A percentile compares a stretch with the other conserved stretches of the same genome.
Conservation (phyloP, 106 monocot species). For the Dendrobium chrysotoxum region DNA sequence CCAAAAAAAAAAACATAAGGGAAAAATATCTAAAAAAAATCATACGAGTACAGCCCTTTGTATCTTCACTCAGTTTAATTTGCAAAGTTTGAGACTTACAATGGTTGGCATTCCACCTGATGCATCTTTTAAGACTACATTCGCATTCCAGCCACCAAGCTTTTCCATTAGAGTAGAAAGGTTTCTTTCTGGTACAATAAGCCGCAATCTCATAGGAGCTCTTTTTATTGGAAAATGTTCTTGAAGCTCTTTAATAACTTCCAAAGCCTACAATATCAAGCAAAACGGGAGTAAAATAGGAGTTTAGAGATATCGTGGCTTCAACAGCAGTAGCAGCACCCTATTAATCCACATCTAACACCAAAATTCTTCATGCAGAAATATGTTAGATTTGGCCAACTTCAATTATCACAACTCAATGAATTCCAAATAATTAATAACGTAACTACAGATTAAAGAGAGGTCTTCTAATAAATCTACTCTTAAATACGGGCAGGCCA, state of each 20-base stretch:
- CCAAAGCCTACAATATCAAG: conserved; percentile 57
- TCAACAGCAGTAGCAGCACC: neutral
- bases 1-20: neutral
- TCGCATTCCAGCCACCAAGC: conserved; percentile 58
- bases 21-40: neutral
- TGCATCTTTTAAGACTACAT: conserved; percentile 53
- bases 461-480: neutral
- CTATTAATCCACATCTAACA: neutral
- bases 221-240: conserved; percentile 91
- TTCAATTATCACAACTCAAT: neutral
- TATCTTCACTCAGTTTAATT: neutral
- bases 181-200: conserved; percentile 48
- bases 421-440: neutral
- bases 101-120: conserved; percentile 45
- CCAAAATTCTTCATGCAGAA: neutral
- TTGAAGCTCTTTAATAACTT: conserved; percentile 80
- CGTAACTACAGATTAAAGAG: neutral
- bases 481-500: neutral
- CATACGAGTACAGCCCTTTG: neutral
- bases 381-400: neutral
- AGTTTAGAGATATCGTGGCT: neutral
- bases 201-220: conserved; percentile 73
- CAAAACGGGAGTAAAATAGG: neutral
- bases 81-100: conserved; percentile 41
- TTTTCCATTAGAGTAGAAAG: conserved; percentile 56